These are phyloP conservation scores for Phyllosticta citrichinensis DNA, from an alignment of 2,329 filamentous ascomycete species.

Conservation along the genomic window DNA sequence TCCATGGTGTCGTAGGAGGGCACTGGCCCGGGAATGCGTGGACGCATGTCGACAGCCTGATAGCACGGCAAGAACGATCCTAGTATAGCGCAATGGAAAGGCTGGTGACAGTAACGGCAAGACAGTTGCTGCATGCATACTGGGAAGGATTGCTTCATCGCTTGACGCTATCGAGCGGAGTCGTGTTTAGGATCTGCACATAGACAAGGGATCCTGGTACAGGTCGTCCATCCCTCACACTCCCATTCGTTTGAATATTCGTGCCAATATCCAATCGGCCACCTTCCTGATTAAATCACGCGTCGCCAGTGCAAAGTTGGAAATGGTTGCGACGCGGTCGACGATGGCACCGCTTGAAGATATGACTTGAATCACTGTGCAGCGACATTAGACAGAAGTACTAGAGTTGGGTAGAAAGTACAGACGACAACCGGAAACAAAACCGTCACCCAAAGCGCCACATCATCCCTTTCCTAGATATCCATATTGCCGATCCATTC, in stretches of 20 bases:
- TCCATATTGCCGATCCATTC: background rate
- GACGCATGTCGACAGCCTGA: background rate
- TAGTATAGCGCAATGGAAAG: background rate
- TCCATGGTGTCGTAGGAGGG: slow-evolving; percentile 4
- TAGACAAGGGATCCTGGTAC: background rate
- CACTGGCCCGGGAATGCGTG: background rate
- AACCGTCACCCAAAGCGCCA: background rate
- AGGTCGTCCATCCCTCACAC: background rate
- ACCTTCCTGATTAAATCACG: background rate
- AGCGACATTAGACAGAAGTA: background rate
- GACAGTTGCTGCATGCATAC: background rate
- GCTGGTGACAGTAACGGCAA: background rate
- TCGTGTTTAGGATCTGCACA: background rate
- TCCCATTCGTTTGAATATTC: background rate
- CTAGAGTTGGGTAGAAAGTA: background rate
- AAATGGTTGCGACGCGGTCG: background rate
- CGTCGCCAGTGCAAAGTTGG: background rate
- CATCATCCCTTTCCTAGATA: background rate
- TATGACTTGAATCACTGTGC: background rate
- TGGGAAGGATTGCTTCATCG: background rate
- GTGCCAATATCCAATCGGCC: background rate
- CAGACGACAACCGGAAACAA: background rate
- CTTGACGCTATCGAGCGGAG: background rate
- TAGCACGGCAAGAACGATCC: background rate
- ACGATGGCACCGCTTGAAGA: background rate